Conservation (phyloP, 2,329 filamentous ascomycete genomes). For the Aspergillus sp. region DNA sequence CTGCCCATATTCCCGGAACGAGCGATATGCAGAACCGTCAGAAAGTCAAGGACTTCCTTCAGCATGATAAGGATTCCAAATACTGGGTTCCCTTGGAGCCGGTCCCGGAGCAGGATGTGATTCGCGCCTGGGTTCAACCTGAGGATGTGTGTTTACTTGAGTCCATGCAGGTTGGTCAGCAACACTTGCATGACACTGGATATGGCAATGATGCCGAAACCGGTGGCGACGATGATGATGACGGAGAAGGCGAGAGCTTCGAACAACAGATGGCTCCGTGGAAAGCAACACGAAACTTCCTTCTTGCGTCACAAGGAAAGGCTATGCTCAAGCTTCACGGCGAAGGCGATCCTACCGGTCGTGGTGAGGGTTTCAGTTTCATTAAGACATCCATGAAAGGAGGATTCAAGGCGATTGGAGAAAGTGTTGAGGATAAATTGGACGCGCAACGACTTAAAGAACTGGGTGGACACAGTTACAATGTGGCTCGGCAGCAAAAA, state of each 20-base stretch:
- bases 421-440: constrained; percentile 83
- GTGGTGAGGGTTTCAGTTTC: constrained; percentile 93
- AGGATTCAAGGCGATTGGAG: constrained; percentile 86
- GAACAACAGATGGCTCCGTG: constrained; percentile 91
- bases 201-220: constrained; percentile 71
- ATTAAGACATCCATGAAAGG: constrained; percentile 99
- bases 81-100: constrained; percentile 81
- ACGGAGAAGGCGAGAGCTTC: constrained; percentile 71
- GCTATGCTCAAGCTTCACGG: constrained; percentile 96
- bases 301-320: constrained; percentile 89
- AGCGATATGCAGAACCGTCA: constrained; percentile 94
- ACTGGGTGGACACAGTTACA: constrained; percentile 88
- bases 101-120: constrained; percentile 74
- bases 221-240: constrained; percentile 62
- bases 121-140: constrained; percentile 86
- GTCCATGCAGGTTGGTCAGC: constrained; percentile 92
- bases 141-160: constrained; percentile 94
- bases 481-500: constrained; percentile 89
- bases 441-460: constrained; percentile 71
- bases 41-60: constrained; percentile 94
- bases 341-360: constrained; percentile 89
- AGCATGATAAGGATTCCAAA: constrained; percentile 83
- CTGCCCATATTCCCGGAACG: constrained; percentile 86
- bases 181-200: constrained; percentile 86
- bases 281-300: constrained; percentile 95